Base-by-base conservation (phyloP, 805 yeast genomes). In the Kuraishia floccosa region DNA sequence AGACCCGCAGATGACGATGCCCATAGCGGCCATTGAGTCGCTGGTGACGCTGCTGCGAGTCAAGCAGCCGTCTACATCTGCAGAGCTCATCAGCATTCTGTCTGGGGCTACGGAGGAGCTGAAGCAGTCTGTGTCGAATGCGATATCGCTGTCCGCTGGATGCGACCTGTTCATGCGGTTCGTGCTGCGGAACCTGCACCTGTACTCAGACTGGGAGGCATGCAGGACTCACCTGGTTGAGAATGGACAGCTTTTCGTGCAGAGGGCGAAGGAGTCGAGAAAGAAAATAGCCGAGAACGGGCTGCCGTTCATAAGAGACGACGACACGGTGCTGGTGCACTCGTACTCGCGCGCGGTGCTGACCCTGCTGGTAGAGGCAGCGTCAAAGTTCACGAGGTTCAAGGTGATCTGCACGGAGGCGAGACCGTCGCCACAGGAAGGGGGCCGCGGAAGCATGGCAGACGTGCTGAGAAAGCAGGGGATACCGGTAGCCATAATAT, bases 1-100 rank as follows among this genome's bases (percentile, higher is more conserved):
- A 30, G 96, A 91, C 56, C 67, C 83, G n/a, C 97, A 91, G 35
- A 83, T 91, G 76, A 87, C 98, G 5, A 91, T 87, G 96, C 99
- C 99, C 1, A 84, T 91, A 21, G 99, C 98, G 26, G 98, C 98
- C 22, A 91, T 91, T 47, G 97, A 91, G 60, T 75, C 95, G 9
- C 63, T 91, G 27, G 94, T 91, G 17, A 81, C 91, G 6, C 68
- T 91, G 56, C 58, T 89, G 18, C 68, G 77, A 39, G 73, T 77
- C 30, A 78, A 85, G 43, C 86, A 85, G 50, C 96, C 98, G 6
- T 68, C 85, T 7, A 91, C 99, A 0, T 85, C 95, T 2, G 83
- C 96, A 2, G 98, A 91, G 51, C 68, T 91, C 48, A 87, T 87
- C 46, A 81, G 74, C 31, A 62, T 86, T 9, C 72, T 89, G 31